These are phyloP conservation scores for Globisporangium recalcitrans DNA, from an alignment of 352 stramenopile genomes.

Conservation along the genomic window DNA sequence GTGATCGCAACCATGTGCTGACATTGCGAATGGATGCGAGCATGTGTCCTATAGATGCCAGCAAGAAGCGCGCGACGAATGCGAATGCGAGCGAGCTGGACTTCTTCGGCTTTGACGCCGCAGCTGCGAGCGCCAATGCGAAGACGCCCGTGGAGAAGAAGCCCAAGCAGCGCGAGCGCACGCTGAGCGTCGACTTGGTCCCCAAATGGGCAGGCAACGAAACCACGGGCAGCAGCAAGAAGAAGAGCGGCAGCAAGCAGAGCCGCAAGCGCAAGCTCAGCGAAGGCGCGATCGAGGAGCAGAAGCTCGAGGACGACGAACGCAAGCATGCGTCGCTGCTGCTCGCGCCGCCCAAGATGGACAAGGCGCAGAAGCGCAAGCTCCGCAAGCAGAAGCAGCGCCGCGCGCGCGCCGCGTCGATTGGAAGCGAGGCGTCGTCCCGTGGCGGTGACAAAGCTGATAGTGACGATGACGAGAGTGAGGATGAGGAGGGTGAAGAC, in stretches of 20 bases:
- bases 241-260: constrained; percentile 57
- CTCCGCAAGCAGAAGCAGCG: constrained; percentile 41
- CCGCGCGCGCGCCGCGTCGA: constrained; percentile 35
- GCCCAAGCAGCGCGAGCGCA: constrained; percentile 32
- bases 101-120: constrained; percentile 73
- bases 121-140: constrained; percentile 13
- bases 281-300: constrained; percentile 70
- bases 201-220: constrained; percentile 61
- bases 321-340: constrained; percentile 61
- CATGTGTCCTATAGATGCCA: constrained; percentile 16
- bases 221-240: constrained; percentile 20
- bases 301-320: constrained; percentile 59
- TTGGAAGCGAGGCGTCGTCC: constrained; percentile 25
- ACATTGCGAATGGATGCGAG: constrained; percentile 3
- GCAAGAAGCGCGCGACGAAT: constrained; percentile 19
- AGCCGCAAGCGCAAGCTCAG: constrained; percentile 82
- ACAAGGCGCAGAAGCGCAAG: constrained; percentile 34
- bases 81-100: constrained; percentile 50
- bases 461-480: constrained; percentile 17
- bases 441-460: constrained; percentile 22
- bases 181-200: constrained; percentile 69
- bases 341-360: constrained; percentile 49
- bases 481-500: constrained; percentile 28
- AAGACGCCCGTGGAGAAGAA: constrained; percentile 26
- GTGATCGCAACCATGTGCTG: too few relatives aligned